Base-by-base conservation (phyloP, 164 flowering plant species). In the Berberis vulgaris region DNA sequence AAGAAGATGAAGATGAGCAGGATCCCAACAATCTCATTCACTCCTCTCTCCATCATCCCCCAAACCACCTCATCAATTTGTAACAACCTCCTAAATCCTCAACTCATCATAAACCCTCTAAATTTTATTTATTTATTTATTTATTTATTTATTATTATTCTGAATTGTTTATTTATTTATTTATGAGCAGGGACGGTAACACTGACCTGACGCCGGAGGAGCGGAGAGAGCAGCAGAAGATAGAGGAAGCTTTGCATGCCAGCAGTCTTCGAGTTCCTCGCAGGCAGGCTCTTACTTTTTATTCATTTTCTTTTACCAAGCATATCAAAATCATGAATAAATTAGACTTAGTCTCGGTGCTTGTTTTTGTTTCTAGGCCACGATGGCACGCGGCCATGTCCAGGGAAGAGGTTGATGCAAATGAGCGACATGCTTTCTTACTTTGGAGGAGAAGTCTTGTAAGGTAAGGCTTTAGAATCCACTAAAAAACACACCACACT, bases 241-340 rank as follows among this genome's bases (percentile, higher is more conserved):
- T 59, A 67, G 97, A 91, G 78, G 95, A 94, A 78, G 86, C 77
- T 10, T 71, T 84, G 73, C 86, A 94, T 72, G 85, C 83, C 4
- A 71, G 87, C 71, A 91, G 91, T 72, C 91, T 94, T 45, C 82
- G 80, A 65, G 84, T 94, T 69, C 99, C 99, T 40, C 95, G 97
- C 67, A 90, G 98, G 98, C 57, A 64, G 26, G 26, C 26, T 26
- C 26, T 26, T 65, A 58, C 54, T 41, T 46, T 46, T 46, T 46
- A 0, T 5, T 46, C 49, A 46, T 5, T 46, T 46, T 46, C 8
- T 46, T 46, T 26, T 26, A 26, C 26, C 26, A 26, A 26, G 26
- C 26, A 26, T 26, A 26, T 26, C 26, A 46, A 5, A 5, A 8
- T 46, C 6, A 8, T 46, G 49, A 5, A 46, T 46, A 46, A 46